Conservation (phyloP, 805 yeast genomes). For the Teunomyces aglyptinius region DNA sequence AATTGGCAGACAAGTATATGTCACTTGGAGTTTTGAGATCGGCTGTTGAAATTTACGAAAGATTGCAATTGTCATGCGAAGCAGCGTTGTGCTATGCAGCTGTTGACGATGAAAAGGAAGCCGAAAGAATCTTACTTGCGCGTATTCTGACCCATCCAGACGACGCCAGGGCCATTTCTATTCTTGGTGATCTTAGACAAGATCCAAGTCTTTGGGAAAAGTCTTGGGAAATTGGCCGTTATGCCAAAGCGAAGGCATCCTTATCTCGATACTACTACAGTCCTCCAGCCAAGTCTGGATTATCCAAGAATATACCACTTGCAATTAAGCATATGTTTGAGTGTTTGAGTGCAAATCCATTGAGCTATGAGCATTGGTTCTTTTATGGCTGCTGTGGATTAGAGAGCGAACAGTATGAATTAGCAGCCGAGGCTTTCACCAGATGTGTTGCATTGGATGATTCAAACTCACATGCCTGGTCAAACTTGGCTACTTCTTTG, state of each 20-base stretch:
- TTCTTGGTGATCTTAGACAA: slow-evolving; percentile 79
- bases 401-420: slow-evolving; percentile 63
- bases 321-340: slow-evolving; percentile 73
- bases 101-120: slow-evolving; percentile 68
- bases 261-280: slow-evolving; percentile 68
- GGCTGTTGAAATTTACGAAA: slow-evolving; percentile 84
- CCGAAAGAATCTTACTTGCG: slow-evolving; percentile 54
- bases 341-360: slow-evolving; percentile 68
- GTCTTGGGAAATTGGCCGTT: slow-evolving; percentile 84
- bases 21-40: slow-evolving; percentile 80
- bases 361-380: slow-evolving; percentile 81
- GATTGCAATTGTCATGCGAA: slow-evolving; percentile 73
- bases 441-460: slow-evolving; percentile 87
- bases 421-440: slow-evolving; percentile 90
- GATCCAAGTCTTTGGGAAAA: slow-evolving; percentile 76
- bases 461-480: slow-evolving; percentile 81
- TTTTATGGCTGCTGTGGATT: slow-evolving; percentile 89
- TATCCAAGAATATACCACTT: slow-evolving; percentile 46
- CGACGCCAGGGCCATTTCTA: slow-evolving; percentile 80
- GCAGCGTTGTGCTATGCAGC: slow-evolving; percentile 90
- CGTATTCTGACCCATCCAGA: slow-evolving; percentile 58
- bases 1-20: slow-evolving; percentile 82
- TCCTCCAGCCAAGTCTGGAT: slow-evolving; percentile 58
- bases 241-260: slow-evolving; percentile 83
- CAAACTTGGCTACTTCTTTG: slow-evolving; percentile 82